Percentiles rank a stretch among this genome's conserved stretches.
Evolutionary conservation across 2,329 filamentous ascomycete species (phyloP).

Genomic region (Ophiostoma quercus): DNA sequence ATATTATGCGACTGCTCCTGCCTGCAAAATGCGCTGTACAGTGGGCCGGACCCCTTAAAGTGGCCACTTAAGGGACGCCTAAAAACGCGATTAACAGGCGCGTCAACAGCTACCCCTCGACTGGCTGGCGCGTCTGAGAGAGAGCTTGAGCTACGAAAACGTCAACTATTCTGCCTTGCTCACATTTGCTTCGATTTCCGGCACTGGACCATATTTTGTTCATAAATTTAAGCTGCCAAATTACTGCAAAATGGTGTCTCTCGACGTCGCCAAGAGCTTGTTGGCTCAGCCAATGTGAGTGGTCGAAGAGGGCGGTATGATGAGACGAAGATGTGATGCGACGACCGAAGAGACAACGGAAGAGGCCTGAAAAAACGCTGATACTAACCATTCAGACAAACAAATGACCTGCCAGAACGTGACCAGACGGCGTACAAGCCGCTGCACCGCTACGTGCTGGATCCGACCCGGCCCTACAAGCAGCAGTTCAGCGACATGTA

Average conservation of each 20-base stretch:
- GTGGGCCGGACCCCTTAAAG: slow-evolving; percentile 12
- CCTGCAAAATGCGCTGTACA: not conserved
- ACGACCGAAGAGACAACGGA: not conserved
- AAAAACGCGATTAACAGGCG: slow-evolving; percentile 16
- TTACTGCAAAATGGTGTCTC: slow-evolving; percentile 37
- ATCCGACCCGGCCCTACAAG: slow-evolving; percentile 69
- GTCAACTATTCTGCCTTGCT: too few species aligned
- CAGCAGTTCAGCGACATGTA: slow-evolving; percentile 99
- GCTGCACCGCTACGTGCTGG: slow-evolving; percentile 67
- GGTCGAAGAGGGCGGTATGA: not conserved
- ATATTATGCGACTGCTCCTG: not conserved
- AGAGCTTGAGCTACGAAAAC: not conserved
- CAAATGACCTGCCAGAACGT: slow-evolving; percentile 44
- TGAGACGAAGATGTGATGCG: not conserved
- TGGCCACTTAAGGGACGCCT: slow-evolving; percentile 10
- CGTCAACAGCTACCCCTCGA: slow-evolving; percentile 10
- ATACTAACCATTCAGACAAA: slow-evolving; percentile 31
- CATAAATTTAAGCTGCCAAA: not conserved
- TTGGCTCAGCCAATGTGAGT: slow-evolving; percentile 48
- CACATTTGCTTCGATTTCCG: not conserved
- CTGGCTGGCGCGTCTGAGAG: not conserved
- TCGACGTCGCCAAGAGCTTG: slow-evolving; percentile 43
- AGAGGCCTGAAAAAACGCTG: not conserved
- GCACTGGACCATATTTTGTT: not conserved
- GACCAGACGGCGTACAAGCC: slow-evolving; percentile 61